Evolutionary conservation across 495 filamentous ascomycete genomes (phyloP), one percentile per base, ranked within the genome.

Genomic region (Penicillium samsonianum): DNA sequence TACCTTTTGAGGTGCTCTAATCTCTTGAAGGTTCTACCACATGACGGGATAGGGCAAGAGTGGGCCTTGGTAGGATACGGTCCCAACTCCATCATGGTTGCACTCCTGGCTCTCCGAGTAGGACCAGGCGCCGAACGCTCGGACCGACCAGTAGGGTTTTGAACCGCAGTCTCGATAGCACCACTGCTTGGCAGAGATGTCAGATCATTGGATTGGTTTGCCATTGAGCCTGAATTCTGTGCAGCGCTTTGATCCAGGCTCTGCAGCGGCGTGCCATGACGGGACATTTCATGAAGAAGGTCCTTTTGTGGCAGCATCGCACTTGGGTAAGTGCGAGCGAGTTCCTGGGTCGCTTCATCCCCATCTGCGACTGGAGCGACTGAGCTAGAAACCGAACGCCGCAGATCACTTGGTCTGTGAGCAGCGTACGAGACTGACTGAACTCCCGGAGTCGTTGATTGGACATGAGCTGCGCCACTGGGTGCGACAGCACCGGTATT

Each of bases 1-100:
- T 90, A 96, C 91, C 94, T 88, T 82, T 98, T 98, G 65, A 98
- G 84, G 81, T 98, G 94, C 75, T 98, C 94, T 80, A 98, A 84
- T 69, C 94, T 87, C 86, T 98, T 98, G 82, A 98, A 98, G 61
- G 96, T 83, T 70, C 95, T 87, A 42, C 95, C 94, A 72, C 94
- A 98, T 23, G 92, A 91, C 25, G 95, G 95, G 69, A 98, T 98
- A n/a, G 94, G 94, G 78, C 94, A 98, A 9, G 92, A 96, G 72
- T 98, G 94, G 10, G 91, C 93, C 71, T 98, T 98, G 63, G 95
- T 90, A 12, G 94, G 92, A 71, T 98, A 98, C 40, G 94, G 94
- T 35, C 91, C 92, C 51, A 96, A 80, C 71, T 98, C 95, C 89
- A 94, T 92, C 77, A 94, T 87, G 9, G 94, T 98, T 60, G 95